Percentiles rank a stretch among this genome's conserved stretches.
phyloP scores from a whole-genome alignment of 1,284 basidiomycete species.

The Naganishia sp. region DNA sequence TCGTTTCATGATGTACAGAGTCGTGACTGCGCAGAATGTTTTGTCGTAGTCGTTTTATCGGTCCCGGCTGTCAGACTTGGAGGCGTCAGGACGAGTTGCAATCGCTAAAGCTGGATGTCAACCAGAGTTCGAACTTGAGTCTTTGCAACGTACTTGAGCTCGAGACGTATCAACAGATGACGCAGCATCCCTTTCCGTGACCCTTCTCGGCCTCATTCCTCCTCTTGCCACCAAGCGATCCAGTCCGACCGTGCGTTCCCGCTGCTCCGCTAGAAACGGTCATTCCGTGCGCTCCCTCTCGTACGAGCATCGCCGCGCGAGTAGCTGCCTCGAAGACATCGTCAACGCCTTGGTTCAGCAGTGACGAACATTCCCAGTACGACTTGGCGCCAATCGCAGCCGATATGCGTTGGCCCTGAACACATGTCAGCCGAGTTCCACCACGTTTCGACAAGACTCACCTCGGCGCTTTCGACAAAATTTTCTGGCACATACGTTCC shows the following conservation, averaged over 20 bases:
- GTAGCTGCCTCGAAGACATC: conserved; percentile 94
- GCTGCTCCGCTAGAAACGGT: conserved; percentile 5
- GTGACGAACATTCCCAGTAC: conserved; percentile 90
- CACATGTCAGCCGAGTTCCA: not conserved
- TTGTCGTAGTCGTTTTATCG: too few relatives aligned
- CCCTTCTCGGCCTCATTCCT: conserved; percentile 26
- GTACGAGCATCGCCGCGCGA: conserved; percentile 87
- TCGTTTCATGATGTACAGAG: conserved; percentile 3
- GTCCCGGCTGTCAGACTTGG: not conserved
- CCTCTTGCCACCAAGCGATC: conserved; percentile 27
- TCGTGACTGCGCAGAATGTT: not conserved
- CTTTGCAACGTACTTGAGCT: not conserved
- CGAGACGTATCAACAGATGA: conserved; percentile 25
- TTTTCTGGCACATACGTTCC: conserved; percentile 49
- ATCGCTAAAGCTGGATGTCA: not conserved
- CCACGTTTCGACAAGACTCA: conserved; percentile 37
- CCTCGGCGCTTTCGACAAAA: conserved; percentile 53
- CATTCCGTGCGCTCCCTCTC: conserved; percentile 63
- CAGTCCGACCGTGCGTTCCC: conserved; percentile 17
- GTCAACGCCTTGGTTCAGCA: conserved; percentile 90
- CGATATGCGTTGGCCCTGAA: conserved; percentile 73
- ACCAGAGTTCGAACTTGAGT: not conserved
- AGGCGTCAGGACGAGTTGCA: not conserved
- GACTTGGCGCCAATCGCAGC: conserved; percentile 78
- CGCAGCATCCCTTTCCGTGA: conserved; percentile 34